Conservation (phyloP, 2,329 filamentous ascomycete genomes). For the Neonectria coccinea region DNA sequence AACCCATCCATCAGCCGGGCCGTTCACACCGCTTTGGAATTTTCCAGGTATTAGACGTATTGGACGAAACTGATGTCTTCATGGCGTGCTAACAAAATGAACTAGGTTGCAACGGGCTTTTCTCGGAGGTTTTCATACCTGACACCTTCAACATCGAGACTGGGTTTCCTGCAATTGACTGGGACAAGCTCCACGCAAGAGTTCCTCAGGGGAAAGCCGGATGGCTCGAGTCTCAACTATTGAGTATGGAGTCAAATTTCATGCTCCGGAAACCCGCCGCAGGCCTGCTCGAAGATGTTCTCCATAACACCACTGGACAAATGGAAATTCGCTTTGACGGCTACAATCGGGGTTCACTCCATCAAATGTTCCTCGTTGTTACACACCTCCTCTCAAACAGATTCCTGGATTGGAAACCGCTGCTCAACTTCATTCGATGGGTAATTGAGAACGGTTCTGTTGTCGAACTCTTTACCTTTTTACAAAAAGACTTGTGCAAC, state of each 20-base stretch:
- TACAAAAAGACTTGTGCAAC: neutral
- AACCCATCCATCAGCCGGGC: neutral
- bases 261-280: neutral
- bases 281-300: neutral
- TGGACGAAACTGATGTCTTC: neutral
- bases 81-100: neutral
- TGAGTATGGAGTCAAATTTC: neutral
- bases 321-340: neutral
- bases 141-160: neutral
- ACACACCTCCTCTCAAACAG: neutral
- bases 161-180: neutral
- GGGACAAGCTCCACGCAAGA: neutral
- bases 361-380: conserved; percentile 1
- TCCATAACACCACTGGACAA: accelerated
- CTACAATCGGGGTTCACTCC: neutral
- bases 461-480: neutral
- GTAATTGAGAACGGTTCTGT: neutral
- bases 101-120: neutral
- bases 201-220: neutral
- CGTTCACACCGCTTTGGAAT: neutral
- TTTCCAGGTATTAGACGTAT: neutral
- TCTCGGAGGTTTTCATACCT: neutral
- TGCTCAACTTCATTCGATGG: neutral
- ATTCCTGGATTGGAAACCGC: neutral
- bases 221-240: conserved; percentile 2